Percentiles rank a stretch among this genome's conserved stretches.
Evolutionary conservation across 139 green algal genomes (phyloP).

Genomic region (Mesotaenium endlicherianum): DNA sequence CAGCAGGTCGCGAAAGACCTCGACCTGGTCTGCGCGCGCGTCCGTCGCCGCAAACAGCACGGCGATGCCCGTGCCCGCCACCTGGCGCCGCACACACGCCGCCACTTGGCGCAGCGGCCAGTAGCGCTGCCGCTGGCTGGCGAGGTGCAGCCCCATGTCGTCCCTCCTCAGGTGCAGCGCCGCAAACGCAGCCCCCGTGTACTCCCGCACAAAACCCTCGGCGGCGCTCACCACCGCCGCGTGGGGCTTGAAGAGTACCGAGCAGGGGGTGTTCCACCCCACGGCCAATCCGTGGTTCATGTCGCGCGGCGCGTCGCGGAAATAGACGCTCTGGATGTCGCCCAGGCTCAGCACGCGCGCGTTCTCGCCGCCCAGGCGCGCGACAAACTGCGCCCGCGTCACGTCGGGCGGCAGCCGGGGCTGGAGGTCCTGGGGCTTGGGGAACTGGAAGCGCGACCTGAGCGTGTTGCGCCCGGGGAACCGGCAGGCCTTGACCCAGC

Average conservation of each 20-base stretch:
- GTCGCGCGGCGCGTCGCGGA: neutral
- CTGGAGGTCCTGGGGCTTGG: too few species aligned
- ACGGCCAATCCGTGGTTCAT: neutral
- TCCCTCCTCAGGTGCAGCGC: slow-evolving; percentile 2
- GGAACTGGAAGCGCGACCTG: too few species aligned
- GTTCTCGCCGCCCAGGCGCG: neutral
- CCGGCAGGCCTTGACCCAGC: too few species aligned
- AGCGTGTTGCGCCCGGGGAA: too few species aligned
- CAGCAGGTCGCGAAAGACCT: too few species aligned
- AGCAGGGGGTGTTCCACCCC: neutral
- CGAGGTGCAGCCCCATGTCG: neutral
- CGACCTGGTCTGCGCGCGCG: too few species aligned
- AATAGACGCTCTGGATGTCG: neutral
- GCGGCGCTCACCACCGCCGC: neutral
- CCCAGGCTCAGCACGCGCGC: neutral
- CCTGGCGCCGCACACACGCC: neutral
- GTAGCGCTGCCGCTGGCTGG: neutral
- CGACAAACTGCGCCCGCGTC: neutral
- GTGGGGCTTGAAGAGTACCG: neutral
- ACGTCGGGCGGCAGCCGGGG: neutral
- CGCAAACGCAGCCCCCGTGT: neutral
- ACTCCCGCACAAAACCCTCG: neutral
- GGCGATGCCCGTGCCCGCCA: too few species aligned
- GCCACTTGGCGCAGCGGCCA: neutral
- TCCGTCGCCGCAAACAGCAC: neutral